Evolutionary conservation across 176 grass and related monocot genomes (phyloP), one percentile per base, ranked within the genome.

Genomic region (Cocos nucifera): DNA sequence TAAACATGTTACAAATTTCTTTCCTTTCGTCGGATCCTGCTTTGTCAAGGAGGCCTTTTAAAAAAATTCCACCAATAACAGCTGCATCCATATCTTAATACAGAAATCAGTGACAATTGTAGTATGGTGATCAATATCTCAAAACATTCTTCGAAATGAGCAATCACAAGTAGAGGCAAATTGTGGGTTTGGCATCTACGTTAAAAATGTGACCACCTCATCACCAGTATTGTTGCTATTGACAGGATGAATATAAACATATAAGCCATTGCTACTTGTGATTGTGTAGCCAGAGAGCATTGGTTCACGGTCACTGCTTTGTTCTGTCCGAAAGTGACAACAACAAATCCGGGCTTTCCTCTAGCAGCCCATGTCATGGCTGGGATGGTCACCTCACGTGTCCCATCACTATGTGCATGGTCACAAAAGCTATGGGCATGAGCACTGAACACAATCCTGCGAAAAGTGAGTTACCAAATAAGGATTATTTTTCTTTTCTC

Each of bases 381-480:
- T 28, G 82, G 90, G 27, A 89, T 70, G 32, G 70, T 74, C 39
- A 95, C 67, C 71, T 95, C 90, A 5, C 56, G 63, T 64, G 82
- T 95, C 16, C 86, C 86, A 68, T 95, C 90, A 64, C 25, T 18
- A 29, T 86, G 86, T 20, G 53, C 75, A 26, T 81, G 65, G 29
- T 89, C 79, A 59, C 63, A 86, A 75, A 89, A 95, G 50, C 55
- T 95, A 64, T 75, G 66, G 65, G 79, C 15, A 75, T 95, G 90
- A 63, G 74, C 85, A 64, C 75, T 89, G 69, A 95, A 95, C 28
- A 30, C 58, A 53, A 95, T 83, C 67, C 90, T 95, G 79, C 53
- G 60, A 17, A 62, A 80, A 27, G 3, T 44, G 27, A 82, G 54
- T 54, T 30, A 17, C 4, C 23, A 22, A 44, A 5, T 23, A 58